phyloP scores from a whole-genome alignment of 2,329 filamentous ascomycete genomes.

The Xylaria sp. region DNA sequence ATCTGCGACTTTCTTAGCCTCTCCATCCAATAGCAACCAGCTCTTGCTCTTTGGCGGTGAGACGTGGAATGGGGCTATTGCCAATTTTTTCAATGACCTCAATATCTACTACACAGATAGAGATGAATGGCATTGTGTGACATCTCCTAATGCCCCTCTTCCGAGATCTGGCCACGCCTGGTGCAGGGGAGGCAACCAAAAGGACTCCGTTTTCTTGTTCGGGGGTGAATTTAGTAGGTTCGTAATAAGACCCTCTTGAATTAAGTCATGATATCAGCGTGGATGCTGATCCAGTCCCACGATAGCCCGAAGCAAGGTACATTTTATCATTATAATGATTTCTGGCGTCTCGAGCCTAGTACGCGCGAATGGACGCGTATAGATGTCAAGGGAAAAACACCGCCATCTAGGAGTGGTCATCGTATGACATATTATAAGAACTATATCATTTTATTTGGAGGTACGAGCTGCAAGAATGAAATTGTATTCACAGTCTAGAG shows the following conservation, averaged over 20 bases:
- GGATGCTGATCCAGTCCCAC: constrained; percentile 27
- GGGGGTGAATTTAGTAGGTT: constrained; percentile 92
- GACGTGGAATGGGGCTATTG: constrained; percentile 91
- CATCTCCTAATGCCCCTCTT: constrained; percentile 88
- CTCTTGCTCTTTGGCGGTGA: constrained; percentile 94
- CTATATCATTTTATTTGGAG: constrained; percentile 94
- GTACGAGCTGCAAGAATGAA: constrained; percentile 38
- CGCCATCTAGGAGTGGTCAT: constrained; percentile 88
- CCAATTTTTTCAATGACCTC: constrained; percentile 75
- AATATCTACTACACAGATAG: constrained; percentile 80
- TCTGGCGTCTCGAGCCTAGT: constrained; percentile 89
- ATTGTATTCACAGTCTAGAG: not conserved
- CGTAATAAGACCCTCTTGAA: constrained; percentile 31
- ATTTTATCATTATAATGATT: constrained; percentile 99
- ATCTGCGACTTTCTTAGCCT: constrained; percentile 84
- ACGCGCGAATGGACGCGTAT: constrained; percentile 91
- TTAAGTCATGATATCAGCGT: constrained; percentile 4
- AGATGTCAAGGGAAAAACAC: constrained; percentile 80
- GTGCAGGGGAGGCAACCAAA: constrained; percentile 85
- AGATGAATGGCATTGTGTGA: constrained; percentile 91
- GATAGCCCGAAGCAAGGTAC: constrained; percentile 68
- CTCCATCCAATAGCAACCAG: constrained; percentile 86
- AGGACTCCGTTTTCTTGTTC: constrained; percentile 88
- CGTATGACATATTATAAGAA: constrained; percentile 98
- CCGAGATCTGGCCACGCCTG: constrained; percentile 94